phyloP scores from a whole-genome alignment of 257 asterid species.

The Ilex asprella region DNA sequence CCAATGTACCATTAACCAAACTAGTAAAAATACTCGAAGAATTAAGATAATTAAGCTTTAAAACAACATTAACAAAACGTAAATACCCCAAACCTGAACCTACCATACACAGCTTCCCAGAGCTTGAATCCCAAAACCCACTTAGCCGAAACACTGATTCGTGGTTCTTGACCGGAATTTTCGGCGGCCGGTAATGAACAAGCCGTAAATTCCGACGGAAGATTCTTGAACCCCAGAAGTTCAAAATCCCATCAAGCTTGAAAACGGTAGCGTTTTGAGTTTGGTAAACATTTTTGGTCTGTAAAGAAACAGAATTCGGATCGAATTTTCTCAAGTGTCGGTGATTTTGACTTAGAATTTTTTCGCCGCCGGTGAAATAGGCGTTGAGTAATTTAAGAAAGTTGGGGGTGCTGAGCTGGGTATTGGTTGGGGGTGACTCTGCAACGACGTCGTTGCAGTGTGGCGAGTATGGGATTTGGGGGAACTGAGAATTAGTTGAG shows the following conservation, averaged over 20 bases:
- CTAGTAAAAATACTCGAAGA: conserved; percentile 53
- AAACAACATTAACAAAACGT: conserved; percentile 36
- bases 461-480: conserved; percentile 35
- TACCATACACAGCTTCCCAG: conserved; percentile 81
- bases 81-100: conserved; percentile 48
- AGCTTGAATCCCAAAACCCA: conserved; percentile 71
- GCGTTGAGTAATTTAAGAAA: conserved; percentile 34
- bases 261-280: conserved; percentile 47
- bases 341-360: neutral
- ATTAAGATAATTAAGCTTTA: conserved; percentile 73
- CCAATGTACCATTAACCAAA: conserved; percentile 69
- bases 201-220: conserved; percentile 57
- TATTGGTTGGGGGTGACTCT: conserved; percentile 27
- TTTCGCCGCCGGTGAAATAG: conserved; percentile 23
- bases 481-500: neutral
- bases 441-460: conserved; percentile 46
- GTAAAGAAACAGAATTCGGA: conserved; percentile 34
- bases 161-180: conserved; percentile 36
- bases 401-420: conserved; percentile 20
- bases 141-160: conserved; percentile 25
- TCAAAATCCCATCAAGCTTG: conserved; percentile 45
- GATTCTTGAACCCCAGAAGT: conserved; percentile 12
- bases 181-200: conserved; percentile 59
- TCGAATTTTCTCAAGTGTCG: neutral
- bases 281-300: conserved; percentile 26